Base-by-base conservation (phyloP, 2,329 filamentous ascomycete genomes). In the Penicillium sp. region DNA sequence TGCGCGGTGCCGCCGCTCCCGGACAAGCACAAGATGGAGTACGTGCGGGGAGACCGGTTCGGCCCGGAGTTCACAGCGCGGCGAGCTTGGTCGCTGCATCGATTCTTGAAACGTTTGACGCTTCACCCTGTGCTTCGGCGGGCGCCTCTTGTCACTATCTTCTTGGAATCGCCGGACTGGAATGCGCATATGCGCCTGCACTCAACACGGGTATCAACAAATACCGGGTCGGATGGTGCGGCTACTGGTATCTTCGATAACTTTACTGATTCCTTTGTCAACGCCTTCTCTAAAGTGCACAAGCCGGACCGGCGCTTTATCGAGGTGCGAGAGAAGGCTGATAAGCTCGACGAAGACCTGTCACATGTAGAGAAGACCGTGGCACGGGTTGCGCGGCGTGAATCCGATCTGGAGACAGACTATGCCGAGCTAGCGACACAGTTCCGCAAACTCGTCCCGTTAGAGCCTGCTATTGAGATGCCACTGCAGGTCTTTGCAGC, bases 1-100 rank as follows among this genome's bases (percentile, higher is more conserved):
- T 91, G 89, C 75, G 94, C 94, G 48, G 91, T 99, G 4, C 94
- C 94, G 31, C 94, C 94, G 47, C 82, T 99, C 53, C 94, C 94
- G 53, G 94, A 97, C 78, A 99, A 97, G 82, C 93, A 97, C 81
- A 96, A 96, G 78, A 96, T 99, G 90, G 92, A 96, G 72, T 97
- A 97, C 72, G 94, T 97, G 51, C 90, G 93, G 36, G 94, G 94
- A 66, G 93, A 97, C 79, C 89, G 94, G 62, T 99, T 99, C 76
- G 92, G 93, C 9, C 78, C 88, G 49, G 94, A 97, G 77, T 99
- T 99, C 74, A 99, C 92, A 35, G 82, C 86, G 45, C 88, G 94
- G 35, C 87, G 94, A 66, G 92, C 91, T 50, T 89, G 93, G 80
- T 97, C 93, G 4, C 83, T 99, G 52, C 89, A 96, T 76, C 89